Base-by-base conservation (phyloP, 164 flowering plant genomes). In the Amborella trichopoda region DNA sequence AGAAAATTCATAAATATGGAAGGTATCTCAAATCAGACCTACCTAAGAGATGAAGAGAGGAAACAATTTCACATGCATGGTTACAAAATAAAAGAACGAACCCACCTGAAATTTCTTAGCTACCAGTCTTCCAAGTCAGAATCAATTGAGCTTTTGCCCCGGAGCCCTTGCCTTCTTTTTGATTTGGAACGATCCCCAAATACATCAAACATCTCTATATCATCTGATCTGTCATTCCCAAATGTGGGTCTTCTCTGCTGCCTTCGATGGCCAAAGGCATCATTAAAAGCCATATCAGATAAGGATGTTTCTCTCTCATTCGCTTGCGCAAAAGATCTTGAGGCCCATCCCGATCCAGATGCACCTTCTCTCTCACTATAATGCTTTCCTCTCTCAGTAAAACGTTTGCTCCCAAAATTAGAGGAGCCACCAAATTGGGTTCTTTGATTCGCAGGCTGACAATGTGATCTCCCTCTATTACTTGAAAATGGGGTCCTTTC, bases 121-220 rank as follows among this genome's bases (percentile, higher is more conserved):
- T n/a, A n/a, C n/a, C n/a, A n/a, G n/a, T n/a, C n/a, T n/a, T n/a
- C n/a, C n/a, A n/a, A n/a, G n/a, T n/a, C n/a, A n/a, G n/a, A n/a
- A n/a, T n/a, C n/a, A n/a, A n/a, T n/a, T n/a, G n/a, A n/a, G n/a
- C n/a, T n/a, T 30, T 11, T 42, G 43, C 19, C 42, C 32, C 19
- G 22, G 43, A 27, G 20, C 25, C 26, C 21, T 34, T 19, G 23
- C 21, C 9, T 53, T 56, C 43, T n/a, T 14, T n/a, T 13, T 10
- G 38, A 53, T 53, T 40, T 52, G 3, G 41, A 24, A 11, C 49
- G 51, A 24, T 53, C 52, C 26, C 36, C 49, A 23, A 64, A 56
- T 46, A 51, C 56, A 39, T 64, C 63, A 13, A 13, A 14, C 58
- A 40, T 24, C 58, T 64, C 45, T 59, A 54, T 58, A 46, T 58